phyloP scores from a whole-genome alignment of 2,329 filamentous ascomycete species.

The Pseudogymnoascus sp. region DNA sequence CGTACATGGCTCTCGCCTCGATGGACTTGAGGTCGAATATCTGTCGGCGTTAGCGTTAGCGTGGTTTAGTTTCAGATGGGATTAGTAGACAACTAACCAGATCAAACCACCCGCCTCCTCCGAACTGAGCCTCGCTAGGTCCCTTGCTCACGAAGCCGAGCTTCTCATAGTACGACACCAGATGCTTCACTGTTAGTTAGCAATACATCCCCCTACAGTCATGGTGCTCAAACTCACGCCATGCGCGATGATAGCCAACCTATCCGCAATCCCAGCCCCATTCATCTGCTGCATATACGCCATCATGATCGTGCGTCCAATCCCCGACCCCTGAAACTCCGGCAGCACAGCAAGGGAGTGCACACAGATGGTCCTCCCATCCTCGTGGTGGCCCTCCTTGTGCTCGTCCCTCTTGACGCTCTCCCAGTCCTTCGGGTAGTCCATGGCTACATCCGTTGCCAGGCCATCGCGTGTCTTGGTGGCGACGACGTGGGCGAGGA shows the following conservation, averaged over 20 bases:
- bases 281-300: conserved; percentile 72
- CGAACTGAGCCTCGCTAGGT: conserved; percentile 62
- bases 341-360: conserved; percentile 79
- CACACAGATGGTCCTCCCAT: conserved; percentile 67
- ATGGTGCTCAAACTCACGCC: conserved; percentile 42
- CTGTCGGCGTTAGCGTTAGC: conserved; percentile 12
- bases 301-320: conserved; percentile 68
- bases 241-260: conserved; percentile 70
- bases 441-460: conserved; percentile 73
- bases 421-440: conserved; percentile 60
- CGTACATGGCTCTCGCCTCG: conserved; percentile 26
- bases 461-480: conserved; percentile 58
- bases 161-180: conserved; percentile 69
- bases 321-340: conserved; percentile 63
- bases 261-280: conserved; percentile 60
- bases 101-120: conserved; percentile 74
- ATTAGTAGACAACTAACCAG: conserved; percentile 50
- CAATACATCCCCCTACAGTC: conserved; percentile 3
- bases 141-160: conserved; percentile 66
- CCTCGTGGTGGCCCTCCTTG: conserved; percentile 61
- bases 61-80: background rate
- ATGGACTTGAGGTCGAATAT: conserved; percentile 25
- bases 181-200: conserved; percentile 37
- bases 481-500: conserved; percentile 72
- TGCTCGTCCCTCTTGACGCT: conserved; percentile 38